Evolutionary conservation across 257 asterid species (phyloP).

Genomic region (Prunella vulgaris): DNA sequence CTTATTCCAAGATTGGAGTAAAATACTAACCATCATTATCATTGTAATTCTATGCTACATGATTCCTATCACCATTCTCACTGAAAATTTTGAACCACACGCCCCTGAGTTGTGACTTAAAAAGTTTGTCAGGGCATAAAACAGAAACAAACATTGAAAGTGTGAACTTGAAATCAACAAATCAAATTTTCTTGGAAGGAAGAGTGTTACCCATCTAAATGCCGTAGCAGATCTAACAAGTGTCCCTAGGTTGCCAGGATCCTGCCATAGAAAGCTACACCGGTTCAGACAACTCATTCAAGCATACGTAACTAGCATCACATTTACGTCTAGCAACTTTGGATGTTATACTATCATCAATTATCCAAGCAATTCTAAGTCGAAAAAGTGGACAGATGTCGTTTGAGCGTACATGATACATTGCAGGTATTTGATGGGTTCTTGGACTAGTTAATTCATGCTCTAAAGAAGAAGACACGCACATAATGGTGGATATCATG

Average conservation of each 20-base stretch:
- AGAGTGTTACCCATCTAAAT: slow-evolving; percentile 74
- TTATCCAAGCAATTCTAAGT: neutral
- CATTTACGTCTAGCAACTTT: neutral
- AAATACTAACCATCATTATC: neutral
- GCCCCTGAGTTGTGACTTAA: neutral
- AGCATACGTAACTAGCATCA: neutral
- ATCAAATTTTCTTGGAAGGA: neutral
- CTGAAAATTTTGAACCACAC: neutral
- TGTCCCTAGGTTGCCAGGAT: slow-evolving; percentile 95
- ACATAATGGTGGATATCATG: neutral
- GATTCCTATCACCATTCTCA: neutral
- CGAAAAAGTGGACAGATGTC: neutral
- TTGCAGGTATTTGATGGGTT: neutral
- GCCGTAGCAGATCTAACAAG: slow-evolving; percentile 86
- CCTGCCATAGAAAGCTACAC: slow-evolving; percentile 45
- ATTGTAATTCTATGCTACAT: neutral
- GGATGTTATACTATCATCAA: neutral
- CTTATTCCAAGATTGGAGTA: neutral
- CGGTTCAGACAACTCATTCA: neutral
- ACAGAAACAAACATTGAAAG: neutral
- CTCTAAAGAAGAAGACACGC: neutral
- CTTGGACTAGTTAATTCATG: neutral
- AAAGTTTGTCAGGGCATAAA: neutral
- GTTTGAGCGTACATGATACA: neutral
- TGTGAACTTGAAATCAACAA: neutral